Evolutionary conservation across 2,329 filamentous ascomycete species (phyloP).

Genomic region (Raffaelea arxii): DNA sequence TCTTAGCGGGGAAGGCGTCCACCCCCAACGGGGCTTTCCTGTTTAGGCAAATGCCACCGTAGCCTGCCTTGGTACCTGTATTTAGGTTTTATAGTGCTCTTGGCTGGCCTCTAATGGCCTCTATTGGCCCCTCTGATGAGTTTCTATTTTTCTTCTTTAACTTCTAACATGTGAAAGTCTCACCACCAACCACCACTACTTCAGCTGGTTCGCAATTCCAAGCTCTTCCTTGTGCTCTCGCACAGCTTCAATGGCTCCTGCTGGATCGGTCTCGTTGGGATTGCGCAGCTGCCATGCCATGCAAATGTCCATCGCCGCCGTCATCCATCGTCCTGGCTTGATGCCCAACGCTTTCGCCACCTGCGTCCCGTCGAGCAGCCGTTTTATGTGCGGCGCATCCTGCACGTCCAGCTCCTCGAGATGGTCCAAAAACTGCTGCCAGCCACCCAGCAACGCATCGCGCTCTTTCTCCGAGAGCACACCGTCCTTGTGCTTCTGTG

Average conservation of each 20-base stretch:
- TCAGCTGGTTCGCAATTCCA: conserved; percentile 22
- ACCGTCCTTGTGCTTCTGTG: conserved; percentile 8
- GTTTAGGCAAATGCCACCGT: neutral
- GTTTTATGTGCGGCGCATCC: conserved; percentile 48
- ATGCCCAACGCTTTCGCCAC: conserved; percentile 58
- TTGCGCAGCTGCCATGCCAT: conserved; percentile 85
- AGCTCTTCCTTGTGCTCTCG: conserved; percentile 40
- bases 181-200: too few species aligned
- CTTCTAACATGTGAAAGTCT: too few species aligned
- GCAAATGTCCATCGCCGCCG: conserved; percentile 65
- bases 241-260: conserved; percentile 52
- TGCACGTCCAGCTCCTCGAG: conserved; percentile 44
- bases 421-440: conserved; percentile 48
- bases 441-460: conserved; percentile 34
- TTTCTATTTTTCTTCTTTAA: too few species aligned
- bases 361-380: conserved; percentile 64
- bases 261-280: conserved; percentile 51
- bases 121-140: too few species aligned
- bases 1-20: neutral
- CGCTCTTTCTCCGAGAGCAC: conserved; percentile 24
- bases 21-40: neutral
- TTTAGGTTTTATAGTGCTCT: too few species aligned
- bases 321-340: conserved; percentile 80
- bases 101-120: too few species aligned
- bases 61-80: too few species aligned